Conservation (phyloP, 345 rosid species). For the Citrus medica region DNA sequence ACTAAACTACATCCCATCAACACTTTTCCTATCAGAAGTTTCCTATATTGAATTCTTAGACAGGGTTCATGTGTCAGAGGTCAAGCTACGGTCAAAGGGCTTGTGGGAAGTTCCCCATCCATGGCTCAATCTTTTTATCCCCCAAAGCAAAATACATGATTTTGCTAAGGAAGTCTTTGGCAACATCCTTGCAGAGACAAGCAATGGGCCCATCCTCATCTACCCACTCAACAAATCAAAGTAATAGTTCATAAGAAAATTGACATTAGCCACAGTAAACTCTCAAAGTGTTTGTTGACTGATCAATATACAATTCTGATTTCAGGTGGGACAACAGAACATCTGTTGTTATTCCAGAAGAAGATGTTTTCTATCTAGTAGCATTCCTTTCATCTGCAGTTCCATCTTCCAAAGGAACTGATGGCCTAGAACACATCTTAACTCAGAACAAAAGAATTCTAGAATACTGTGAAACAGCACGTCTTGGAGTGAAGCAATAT, state of each 20-base stretch:
- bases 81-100: constrained; percentile 76
- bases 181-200: constrained; percentile 67
- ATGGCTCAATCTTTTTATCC: constrained; percentile 96
- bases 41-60: constrained; percentile 78
- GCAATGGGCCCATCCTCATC: constrained; percentile 92
- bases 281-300: constrained; percentile 9
- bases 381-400: constrained; percentile 88
- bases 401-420: constrained; percentile 68
- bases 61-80: constrained; percentile 86
- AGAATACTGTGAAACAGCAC: constrained; percentile 55
- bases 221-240: constrained; percentile 91
- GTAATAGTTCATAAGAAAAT: constrained; percentile 35
- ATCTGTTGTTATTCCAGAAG: constrained; percentile 82
- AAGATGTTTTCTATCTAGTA: constrained; percentile 85
- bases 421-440: constrained; percentile 66
- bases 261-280: constrained; percentile 1
- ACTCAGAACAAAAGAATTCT: constrained; percentile 63
- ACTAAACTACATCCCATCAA: constrained; percentile 65
- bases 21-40: constrained; percentile 73
- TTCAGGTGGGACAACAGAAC: constrained; percentile 97
- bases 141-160: constrained; percentile 56
- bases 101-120: constrained; percentile 98
- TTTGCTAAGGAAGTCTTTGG: constrained; percentile 81
- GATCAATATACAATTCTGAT: constrained; percentile 18
- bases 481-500: constrained; percentile 79